Evolutionary conservation across 495 filamentous ascomycete genomes (phyloP).

Genomic region (Ramalina intermedia): DNA sequence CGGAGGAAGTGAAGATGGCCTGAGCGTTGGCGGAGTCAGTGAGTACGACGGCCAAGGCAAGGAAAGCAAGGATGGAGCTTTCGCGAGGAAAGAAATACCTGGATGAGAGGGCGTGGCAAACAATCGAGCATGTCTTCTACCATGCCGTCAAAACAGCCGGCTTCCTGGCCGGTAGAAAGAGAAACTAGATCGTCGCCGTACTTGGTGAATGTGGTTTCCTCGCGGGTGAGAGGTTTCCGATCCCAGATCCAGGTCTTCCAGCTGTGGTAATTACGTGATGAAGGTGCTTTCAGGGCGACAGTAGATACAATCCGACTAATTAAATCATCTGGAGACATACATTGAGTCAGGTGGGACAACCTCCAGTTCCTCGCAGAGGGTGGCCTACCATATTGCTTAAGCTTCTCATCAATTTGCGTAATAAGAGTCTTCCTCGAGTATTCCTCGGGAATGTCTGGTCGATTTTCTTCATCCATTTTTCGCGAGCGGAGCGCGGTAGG

Average conservation of each 20-base stretch:
- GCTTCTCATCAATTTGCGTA: constrained; percentile 20
- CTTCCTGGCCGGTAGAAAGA: constrained; percentile 21
- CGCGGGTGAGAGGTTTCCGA: constrained; percentile 9
- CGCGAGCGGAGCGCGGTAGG: constrained; percentile 7
- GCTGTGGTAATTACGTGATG: constrained; percentile 14
- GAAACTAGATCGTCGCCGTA: constrained; percentile 24
- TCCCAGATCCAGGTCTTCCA: constrained; percentile 19
- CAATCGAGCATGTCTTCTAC: constrained; percentile 18
- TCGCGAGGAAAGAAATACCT: background rate
- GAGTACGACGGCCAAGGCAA: background rate
- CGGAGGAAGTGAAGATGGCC: constrained; percentile 10
- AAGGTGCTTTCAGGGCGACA: constrained; percentile 9
- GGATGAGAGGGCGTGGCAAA: constrained; percentile 9
- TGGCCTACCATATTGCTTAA: constrained; percentile 20
- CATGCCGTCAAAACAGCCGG: constrained; percentile 22
- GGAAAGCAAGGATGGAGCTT: background rate
- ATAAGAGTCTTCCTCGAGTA: constrained; percentile 17
- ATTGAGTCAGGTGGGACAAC: background rate
- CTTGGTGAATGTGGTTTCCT: constrained; percentile 17
- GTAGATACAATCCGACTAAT: constrained; percentile 7
- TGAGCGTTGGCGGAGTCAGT: background rate
- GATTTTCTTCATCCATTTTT: constrained; percentile 10
- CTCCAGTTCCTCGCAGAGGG: background rate
- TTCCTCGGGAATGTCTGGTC: constrained; percentile 1
- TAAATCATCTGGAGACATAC: constrained; percentile 7